Base-by-base conservation (phyloP, 2,329 filamentous ascomycete species). In the Penicillium sp. region DNA sequence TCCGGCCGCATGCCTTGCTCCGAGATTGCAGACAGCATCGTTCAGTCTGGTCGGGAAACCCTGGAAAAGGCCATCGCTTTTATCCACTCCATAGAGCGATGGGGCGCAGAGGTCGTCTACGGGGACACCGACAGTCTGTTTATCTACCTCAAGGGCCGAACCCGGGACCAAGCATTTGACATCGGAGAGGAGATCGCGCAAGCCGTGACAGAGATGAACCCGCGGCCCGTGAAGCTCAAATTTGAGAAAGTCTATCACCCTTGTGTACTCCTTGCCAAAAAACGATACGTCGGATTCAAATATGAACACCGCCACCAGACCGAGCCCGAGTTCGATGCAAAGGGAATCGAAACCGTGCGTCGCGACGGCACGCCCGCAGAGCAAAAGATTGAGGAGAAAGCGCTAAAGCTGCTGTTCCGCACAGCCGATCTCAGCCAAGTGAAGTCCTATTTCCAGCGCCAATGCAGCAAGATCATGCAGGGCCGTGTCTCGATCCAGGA, bases 241-340 rank as follows among this genome's bases (percentile, higher is more conserved):
- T 96, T 98, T 54, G 93, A 98, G 63, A 98, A 98, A 56, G 91
- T 98, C 1, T 98, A 98, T 65, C 86, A 94, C 49, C 93, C 94
- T 0, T 97, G 91, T 60, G 82, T 97, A 0, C 76, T 98, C 4
- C 77, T 98, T 0, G 89, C 94, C 13, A 98, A 98, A 71, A 98
- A 98, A 62, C 85, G 93, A 39, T 98, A 98, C 56, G 94, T 97
- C 3, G 94, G 94, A 4, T 96, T 95, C 74, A 96, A 95, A 63
- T 98, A 94, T 68, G 93, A 98, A 60, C 79, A 75, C 51, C 79
- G 78, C 25, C 73, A 77, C 11, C 93, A 98, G 60, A 71, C 64
- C 7, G 80, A 83, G 50, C 91, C 93, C 0, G 86, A 94, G 1
- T 97, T 97, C 51, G 94, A 98, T 62, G 94, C 93, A 41, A 98